Evolutionary conservation across 345 rosid genomes (phyloP).

Genomic region (Eucalyptus pauciflora): DNA sequence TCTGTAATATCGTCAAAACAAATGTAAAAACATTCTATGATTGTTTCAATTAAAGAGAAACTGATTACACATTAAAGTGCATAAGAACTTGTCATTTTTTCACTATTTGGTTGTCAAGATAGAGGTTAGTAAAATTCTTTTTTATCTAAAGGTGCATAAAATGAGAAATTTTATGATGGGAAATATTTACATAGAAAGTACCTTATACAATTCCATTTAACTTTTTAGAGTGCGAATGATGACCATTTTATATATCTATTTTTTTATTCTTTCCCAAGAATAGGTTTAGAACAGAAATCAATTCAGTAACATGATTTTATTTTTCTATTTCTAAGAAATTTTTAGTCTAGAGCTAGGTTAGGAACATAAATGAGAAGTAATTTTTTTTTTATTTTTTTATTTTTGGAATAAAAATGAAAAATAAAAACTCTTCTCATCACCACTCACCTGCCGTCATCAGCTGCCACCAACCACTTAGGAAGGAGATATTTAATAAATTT

Average conservation of each 20-base stretch:
- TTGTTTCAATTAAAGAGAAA: not conserved
- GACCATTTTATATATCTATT: too few relatives aligned
- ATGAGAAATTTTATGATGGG: not conserved
- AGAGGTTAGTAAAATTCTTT: too few relatives aligned
- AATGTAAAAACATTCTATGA: not conserved
- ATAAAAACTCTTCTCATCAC: too few relatives aligned
- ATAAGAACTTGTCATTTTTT: not conserved
- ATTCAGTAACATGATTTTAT: rapidly evolving
- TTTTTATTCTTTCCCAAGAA: too few relatives aligned
- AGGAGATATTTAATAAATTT: too few relatives aligned
- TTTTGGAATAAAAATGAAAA: too few relatives aligned
- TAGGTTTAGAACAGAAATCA: rapidly evolving
- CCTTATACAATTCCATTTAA: not conserved
- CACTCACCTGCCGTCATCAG: rapidly evolving
- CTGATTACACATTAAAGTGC: not conserved
- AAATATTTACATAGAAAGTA: not conserved
- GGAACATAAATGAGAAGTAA: too few relatives aligned
- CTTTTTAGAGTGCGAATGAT: not conserved
- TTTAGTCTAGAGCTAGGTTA: too few relatives aligned
- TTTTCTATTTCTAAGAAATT: too few relatives aligned
- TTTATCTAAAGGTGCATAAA: not conserved
- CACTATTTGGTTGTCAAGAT: not conserved
- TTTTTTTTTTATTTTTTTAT: too few relatives aligned
- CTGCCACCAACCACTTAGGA: too few relatives aligned
- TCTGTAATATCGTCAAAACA: rapidly evolving